Evolutionary conservation across 495 filamentous ascomycete genomes (phyloP), one percentile per base, ranked within the genome.

Genomic region (Glonium stellatum): DNA sequence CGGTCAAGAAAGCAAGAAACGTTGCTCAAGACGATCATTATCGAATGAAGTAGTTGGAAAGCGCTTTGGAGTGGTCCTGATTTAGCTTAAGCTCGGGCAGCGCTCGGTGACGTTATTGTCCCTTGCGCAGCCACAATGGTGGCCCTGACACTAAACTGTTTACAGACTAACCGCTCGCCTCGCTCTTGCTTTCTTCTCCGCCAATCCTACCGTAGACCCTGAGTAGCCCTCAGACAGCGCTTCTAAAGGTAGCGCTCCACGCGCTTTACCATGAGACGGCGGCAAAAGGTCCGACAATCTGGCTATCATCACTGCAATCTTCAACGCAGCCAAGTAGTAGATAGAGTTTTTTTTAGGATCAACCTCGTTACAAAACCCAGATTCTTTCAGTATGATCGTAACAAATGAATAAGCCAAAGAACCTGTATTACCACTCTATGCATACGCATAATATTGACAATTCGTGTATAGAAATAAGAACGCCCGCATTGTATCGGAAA

Each of bases 31-130:
- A 5, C 48, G 48, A 51, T 51, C 48, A 51, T 51, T 9, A 25
- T 15, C 21, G 19, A 31, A 31, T 51, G 48, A 25, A 51, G 48
- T 23, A 51, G 48, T 51, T 51, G 48, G 48, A 23, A 51, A 51
- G 48, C 13, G 48, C 48, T 15, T 8, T 51, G 48, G 48, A 51
- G 25, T 31, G 27, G 27, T 31, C 27, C 6, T 31, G 27, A 31
- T 31, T 6, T 31, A 6, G 27, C 27, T 31, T 6, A 31, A 31
- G 27, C 27, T 6, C 6, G n/a, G 27, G 27, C 27, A 31, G 27
- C n/a, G n/a, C 27, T 6, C 3, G 6, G 27, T 31, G 27, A 31
- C 27, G 27, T 31, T 31, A 31, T 31, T 31, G 27, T 31, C 27
- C 27, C 27, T n/a, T 31, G 27, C 27, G 27, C 27, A 31, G 27